Conservation (phyloP, 1,284 basidiomycete species). For the Vanrija sp. region DNA sequence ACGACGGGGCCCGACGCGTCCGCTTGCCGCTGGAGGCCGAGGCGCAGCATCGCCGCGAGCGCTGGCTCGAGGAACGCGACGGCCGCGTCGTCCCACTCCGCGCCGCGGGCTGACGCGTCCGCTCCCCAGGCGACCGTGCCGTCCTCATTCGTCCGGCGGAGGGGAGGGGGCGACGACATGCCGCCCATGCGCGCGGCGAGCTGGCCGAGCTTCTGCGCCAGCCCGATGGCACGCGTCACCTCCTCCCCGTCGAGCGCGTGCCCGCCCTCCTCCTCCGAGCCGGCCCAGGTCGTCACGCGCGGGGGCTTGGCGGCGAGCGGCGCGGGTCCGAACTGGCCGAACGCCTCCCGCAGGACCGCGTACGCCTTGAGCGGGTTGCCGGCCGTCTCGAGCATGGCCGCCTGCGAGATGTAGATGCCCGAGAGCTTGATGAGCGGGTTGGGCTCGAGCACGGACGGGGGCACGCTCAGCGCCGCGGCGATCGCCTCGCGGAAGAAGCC, state of each 20-base stretch:
- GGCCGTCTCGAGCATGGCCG: constrained; percentile 36
- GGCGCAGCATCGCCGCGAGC: constrained; percentile 36
- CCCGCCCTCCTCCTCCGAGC: neutral
- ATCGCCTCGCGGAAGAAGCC: constrained; percentile 40
- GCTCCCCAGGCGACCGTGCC: too few species aligned
- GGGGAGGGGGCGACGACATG: constrained; percentile 5
- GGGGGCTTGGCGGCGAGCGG: constrained; percentile 18
- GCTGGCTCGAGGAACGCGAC: constrained; percentile 36
- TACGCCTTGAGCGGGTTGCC: constrained; percentile 36
- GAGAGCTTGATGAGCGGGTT: constrained; percentile 45
- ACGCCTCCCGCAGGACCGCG: constrained; percentile 29
- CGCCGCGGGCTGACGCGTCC: neutral
- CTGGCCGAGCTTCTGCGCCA: constrained; percentile 32
- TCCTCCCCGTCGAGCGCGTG: constrained; percentile 28
- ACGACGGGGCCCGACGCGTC: constrained; percentile 23
- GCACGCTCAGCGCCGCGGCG: constrained; percentile 26
- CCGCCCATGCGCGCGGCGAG: constrained; percentile 18
- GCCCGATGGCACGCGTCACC: constrained; percentile 39
- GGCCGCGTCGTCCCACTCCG: constrained; percentile 32
- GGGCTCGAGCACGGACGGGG: constrained; percentile 29
- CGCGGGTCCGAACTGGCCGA: constrained; percentile 30
- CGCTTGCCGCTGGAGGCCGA: constrained; percentile 23
- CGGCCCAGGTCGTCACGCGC: neutral
- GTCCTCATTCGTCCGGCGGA: neutral
- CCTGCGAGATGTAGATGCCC: constrained; percentile 44